These are phyloP conservation scores for Solanum sitiens DNA, from an alignment of 257 asterid genomes.

Conservation along the genomic window DNA sequence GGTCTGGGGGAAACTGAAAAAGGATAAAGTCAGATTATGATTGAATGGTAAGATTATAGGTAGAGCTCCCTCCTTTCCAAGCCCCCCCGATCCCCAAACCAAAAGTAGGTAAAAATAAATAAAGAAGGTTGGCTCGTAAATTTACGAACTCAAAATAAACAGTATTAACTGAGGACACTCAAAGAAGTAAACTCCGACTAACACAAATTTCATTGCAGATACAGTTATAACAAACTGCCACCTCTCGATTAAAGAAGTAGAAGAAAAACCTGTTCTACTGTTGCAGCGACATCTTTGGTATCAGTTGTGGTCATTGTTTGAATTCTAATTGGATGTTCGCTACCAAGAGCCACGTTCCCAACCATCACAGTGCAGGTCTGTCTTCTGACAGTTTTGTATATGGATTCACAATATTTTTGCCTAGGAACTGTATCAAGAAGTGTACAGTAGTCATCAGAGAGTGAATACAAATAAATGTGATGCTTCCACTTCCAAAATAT, in stretches of 20 bases:
- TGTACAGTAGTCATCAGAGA: slow-evolving; percentile 5
- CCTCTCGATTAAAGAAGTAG: neutral
- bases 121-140: neutral
- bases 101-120: neutral
- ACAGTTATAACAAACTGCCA: neutral
- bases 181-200: neutral
- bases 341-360: slow-evolving; percentile 93
- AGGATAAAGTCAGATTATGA: neutral
- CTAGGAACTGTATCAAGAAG: slow-evolving; percentile 62
- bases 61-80: neutral
- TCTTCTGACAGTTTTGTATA: slow-evolving; percentile 80
- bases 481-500: neutral
- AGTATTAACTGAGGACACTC: neutral
- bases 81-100: neutral
- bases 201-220: neutral
- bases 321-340: slow-evolving; percentile 93
- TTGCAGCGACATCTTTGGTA: slow-evolving; percentile 93
- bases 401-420: slow-evolving; percentile 88
- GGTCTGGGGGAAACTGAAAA: too few species aligned
- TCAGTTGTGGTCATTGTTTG: slow-evolving; percentile 98
- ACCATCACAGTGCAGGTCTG: slow-evolving; percentile 95
- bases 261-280: slow-evolving; percentile 81
- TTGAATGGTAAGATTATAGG: neutral
- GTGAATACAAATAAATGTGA: neutral
- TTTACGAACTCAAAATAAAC: neutral